phyloP scores from a whole-genome alignment of 169 alveolate genomes.

The Cryptosporidium baileyi region DNA sequence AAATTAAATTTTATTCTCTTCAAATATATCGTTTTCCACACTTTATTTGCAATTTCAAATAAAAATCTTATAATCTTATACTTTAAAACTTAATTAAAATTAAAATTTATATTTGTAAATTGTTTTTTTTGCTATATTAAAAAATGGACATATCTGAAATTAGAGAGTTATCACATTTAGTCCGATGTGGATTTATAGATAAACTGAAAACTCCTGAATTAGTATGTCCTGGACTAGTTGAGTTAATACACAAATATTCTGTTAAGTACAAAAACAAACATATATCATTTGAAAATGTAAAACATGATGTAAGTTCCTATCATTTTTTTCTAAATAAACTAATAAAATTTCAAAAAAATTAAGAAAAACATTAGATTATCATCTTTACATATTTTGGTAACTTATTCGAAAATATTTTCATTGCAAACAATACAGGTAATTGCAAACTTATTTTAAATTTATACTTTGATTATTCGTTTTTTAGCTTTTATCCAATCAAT shows the following conservation, averaged over 20 bases:
- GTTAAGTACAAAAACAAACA: not conserved
- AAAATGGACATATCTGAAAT: conserved; percentile 11
- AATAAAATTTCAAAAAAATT: not conserved
- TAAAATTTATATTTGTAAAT: not conserved
- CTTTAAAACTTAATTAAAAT: not conserved
- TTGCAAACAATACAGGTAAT: conserved; percentile 50
- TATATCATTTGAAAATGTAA: not conserved
- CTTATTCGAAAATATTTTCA: not conserved
- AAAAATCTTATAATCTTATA: not conserved
- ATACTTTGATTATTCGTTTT: not conserved
- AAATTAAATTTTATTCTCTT: not conserved
- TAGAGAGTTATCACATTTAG: conserved; percentile 25
- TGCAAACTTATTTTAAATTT: not conserved
- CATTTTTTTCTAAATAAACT: not conserved
- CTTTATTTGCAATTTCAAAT: not conserved
- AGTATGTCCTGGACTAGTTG: conserved; percentile 61
- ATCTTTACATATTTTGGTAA: conserved; percentile 7
- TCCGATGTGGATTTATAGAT: conserved; percentile 58
- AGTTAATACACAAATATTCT: not conserved
- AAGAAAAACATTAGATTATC: conserved; percentile 24
- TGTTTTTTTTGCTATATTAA: not conserved
- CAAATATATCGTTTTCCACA: not conserved
- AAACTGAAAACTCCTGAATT: conserved; percentile 4
- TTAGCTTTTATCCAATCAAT: conserved; percentile 56
- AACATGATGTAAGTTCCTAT: not conserved